Base-by-base conservation (phyloP, 1,284 basidiomycete genomes). In the Garcileccinum viscosum region DNA sequence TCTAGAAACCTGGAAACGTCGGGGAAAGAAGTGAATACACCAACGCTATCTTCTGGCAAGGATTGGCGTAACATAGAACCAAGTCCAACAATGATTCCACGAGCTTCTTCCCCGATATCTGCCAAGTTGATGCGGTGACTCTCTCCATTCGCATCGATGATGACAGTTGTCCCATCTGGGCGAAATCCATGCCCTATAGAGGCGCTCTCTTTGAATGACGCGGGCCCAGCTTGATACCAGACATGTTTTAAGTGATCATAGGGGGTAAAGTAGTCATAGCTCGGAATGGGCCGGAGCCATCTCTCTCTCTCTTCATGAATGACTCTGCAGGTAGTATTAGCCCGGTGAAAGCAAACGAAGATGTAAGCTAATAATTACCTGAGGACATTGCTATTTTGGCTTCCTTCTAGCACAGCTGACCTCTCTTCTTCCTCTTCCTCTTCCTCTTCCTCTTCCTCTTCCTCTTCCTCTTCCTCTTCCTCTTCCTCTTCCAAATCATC, bases 231-330 rank as follows among this genome's bases (percentile, higher is more conserved):
- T 32, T 37, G 14, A n/a, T 56, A 44, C 62, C 68, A 69, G 1
- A 69, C 35, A 0, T 24, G 60, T 37, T 69, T 69, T 33, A 69
- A 64, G 30, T 38, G 62, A 12, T 67, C 40, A 24, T 67, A 69
- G 1, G 64, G 62, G 2, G 38, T 67, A 14, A 64, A 67, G 22
- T 64, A 37, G 9, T 69, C 62, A 5, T 14, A 8, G 11, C 56
- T 63, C 3, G 63, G 62, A 1, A 11, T 61, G 4, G 24, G 2
- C n/a, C 58, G 27, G 2, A 70, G 38, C 69, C 67, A 70, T 1
- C n/a, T n/a, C 22, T 66, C 9, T 62, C 53, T 69, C 33, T 68
- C 56, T 1, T 15, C 11, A 35, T 66, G 61, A 27, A 63, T 62
- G 4, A 63, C 11, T 1, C 67, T 68, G 59, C 6, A 37, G 33